Percentiles rank a stretch among this genome's conserved stretches.
Conservation (phyloP, 352 stramenopile species). For the Phytophthora pistaciae region DNA sequence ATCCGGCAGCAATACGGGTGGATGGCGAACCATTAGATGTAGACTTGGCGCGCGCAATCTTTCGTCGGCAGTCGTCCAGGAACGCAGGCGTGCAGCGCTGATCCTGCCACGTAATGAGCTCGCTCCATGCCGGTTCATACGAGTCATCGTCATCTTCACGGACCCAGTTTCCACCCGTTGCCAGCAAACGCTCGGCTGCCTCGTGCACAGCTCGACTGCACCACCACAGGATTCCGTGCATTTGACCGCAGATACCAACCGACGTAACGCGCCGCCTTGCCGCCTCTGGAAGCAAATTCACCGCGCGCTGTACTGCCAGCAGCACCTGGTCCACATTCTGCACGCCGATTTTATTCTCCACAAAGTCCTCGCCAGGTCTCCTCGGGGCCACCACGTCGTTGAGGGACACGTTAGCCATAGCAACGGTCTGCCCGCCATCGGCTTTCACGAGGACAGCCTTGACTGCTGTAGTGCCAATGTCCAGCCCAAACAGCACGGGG, state of each 20-base stretch:
- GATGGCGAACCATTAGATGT: constrained; percentile 4
- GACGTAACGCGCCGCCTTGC: constrained; percentile 37
- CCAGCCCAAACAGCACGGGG: constrained; percentile 60
- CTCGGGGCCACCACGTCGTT: constrained; percentile 37
- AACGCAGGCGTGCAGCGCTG: constrained; percentile 74
- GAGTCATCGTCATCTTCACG: constrained; percentile 12
- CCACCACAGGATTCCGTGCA: constrained; percentile 91
- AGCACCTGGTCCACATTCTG: constrained; percentile 63
- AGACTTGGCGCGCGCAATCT: constrained; percentile 22
- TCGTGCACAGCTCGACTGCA: constrained; percentile 48
- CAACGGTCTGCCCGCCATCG: constrained; percentile 36
- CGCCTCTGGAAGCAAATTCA: constrained; percentile 42
- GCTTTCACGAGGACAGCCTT: constrained; percentile 73
- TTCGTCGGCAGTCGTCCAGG: constrained; percentile 42
- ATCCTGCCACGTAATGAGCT: constrained; percentile 84
- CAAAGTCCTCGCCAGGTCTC: constrained; percentile 9
- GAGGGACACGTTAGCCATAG: constrained; percentile 44
- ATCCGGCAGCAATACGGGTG: constrained; percentile 63
- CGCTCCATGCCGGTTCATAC: constrained; percentile 55
- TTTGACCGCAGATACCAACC: constrained; percentile 85
- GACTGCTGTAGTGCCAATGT: constrained; percentile 82
- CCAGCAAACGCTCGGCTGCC: constrained; percentile 39
- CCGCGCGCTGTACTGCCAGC: constrained; percentile 44
- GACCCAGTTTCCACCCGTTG: constrained; percentile 11
- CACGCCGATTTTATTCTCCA: constrained; percentile 37